phyloP scores from a whole-genome alignment of 2,329 filamentous ascomycete genomes.

The Trichophyton simii region DNA sequence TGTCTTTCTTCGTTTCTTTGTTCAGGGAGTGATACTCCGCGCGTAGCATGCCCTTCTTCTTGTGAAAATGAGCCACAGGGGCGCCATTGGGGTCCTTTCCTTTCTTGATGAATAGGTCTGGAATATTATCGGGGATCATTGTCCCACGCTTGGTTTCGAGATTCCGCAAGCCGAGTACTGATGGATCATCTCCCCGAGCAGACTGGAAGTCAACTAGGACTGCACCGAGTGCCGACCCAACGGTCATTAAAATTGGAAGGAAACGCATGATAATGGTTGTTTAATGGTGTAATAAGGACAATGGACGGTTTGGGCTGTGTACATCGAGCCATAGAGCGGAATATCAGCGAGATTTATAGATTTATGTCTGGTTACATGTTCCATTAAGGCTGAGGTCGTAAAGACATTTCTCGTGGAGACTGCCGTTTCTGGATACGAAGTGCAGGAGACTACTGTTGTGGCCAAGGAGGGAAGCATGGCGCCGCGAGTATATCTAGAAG shows the following conservation, averaged over 20 bases:
- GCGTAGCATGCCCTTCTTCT: conserved; percentile 8
- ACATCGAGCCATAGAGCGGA: not conserved
- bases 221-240: conserved; percentile 3
- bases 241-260: conserved; percentile 2
- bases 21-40: conserved; percentile 11
- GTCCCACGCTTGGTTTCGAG: conserved; percentile 9
- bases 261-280: conserved; percentile 6
- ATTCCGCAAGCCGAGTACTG: conserved; percentile 8
- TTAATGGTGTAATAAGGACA: not conserved
- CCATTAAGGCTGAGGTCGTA: not conserved
- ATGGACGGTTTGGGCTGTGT: not conserved
- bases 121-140: conserved; percentile 6
- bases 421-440: not conserved
- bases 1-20: conserved; percentile 8
- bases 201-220: conserved; percentile 10
- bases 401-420: not conserved
- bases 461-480: not conserved
- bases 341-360: not conserved
- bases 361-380: too few relatives aligned
- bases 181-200: conserved; percentile 7
- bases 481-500: not conserved
- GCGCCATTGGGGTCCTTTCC: conserved; percentile 9
- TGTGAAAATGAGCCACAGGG: conserved; percentile 9
- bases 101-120: conserved; percentile 8
- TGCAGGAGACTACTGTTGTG: not conserved